A percentile compares a stretch with the other conserved stretches of the same genome.
These are phyloP conservation scores for Cucurbita maxima DNA, from an alignment of 306 rosid genomes.

Conservation along the genomic window DNA sequence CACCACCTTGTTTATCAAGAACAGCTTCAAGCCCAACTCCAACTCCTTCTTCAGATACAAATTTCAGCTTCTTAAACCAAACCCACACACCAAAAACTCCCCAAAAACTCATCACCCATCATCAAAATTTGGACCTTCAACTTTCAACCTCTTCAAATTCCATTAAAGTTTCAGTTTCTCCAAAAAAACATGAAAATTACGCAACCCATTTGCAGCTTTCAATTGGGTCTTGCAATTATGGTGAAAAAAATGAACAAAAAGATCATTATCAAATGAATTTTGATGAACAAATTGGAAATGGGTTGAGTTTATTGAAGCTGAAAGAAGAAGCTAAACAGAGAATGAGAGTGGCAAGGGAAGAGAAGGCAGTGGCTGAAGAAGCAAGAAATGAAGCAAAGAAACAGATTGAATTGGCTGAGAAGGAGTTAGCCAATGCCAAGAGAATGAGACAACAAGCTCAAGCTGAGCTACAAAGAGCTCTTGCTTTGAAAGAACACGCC, in stretches of 20 bases:
- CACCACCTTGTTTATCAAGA: slow-evolving; percentile 57
- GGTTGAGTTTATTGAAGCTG: neutral
- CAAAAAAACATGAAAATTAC: slow-evolving; percentile 26
- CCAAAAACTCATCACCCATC: neutral
- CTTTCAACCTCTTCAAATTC: slow-evolving; percentile 36
- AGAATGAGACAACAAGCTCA: slow-evolving; percentile 81
- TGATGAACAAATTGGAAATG: neutral
- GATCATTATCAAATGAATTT: neutral
- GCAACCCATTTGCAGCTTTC: slow-evolving; percentile 82
- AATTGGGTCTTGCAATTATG: slow-evolving; percentile 61
- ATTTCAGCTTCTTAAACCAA: slow-evolving; percentile 43
- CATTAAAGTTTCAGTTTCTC: slow-evolving; percentile 15
- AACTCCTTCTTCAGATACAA: slow-evolving; percentile 81
- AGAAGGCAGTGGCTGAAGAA: slow-evolving; percentile 65
- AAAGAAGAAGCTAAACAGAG: slow-evolving; percentile 16
- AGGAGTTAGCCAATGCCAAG: slow-evolving; percentile 70
- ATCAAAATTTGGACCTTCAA: slow-evolving; percentile 78
- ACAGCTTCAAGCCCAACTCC: slow-evolving; percentile 73
- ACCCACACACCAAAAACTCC: slow-evolving; percentile 1
- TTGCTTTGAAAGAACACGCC: slow-evolving; percentile 63
- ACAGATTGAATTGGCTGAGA: slow-evolving; percentile 70
- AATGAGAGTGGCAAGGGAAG: slow-evolving; percentile 56
- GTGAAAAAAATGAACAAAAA: slow-evolving; percentile 8
- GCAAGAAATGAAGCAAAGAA: slow-evolving; percentile 67
- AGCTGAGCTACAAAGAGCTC: slow-evolving; percentile 61